phyloP scores from a whole-genome alignment of 2,329 filamentous ascomycete species.

The Ophiosphaerella herpotricha region DNA sequence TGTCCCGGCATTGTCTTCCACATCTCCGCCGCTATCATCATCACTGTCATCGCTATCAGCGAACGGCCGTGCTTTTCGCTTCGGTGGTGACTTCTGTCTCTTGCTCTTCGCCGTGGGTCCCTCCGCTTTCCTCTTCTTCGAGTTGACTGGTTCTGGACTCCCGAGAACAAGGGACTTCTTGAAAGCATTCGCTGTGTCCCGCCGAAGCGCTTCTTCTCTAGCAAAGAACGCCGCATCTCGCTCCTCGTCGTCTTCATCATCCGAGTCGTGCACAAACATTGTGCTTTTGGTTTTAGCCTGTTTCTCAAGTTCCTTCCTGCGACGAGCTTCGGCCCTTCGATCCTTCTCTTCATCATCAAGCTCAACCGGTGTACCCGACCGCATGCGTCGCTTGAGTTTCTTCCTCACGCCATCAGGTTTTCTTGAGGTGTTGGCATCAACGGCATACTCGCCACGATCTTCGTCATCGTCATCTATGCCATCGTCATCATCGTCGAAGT shows the following conservation, averaged over 20 bases:
- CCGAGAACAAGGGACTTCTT: slow-evolving; percentile 51
- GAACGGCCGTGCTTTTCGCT: slow-evolving; percentile 32
- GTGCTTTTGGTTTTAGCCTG: slow-evolving; percentile 81
- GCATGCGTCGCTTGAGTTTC: slow-evolving; percentile 62
- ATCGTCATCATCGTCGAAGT: slow-evolving; percentile 73
- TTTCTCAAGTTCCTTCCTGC: slow-evolving; percentile 75
- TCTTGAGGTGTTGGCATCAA: slow-evolving; percentile 67
- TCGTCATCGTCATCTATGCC: slow-evolving; percentile 62
- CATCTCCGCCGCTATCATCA: slow-evolving; percentile 27
- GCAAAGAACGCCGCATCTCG: slow-evolving; percentile 76
- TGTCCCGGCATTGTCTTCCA: slow-evolving; percentile 19
- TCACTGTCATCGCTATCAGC: slow-evolving; percentile 38
- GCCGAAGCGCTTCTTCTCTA: slow-evolving; percentile 69
- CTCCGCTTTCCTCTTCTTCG: slow-evolving; percentile 44
- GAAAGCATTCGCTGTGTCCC: slow-evolving; percentile 58
- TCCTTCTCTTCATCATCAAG: slow-evolving; percentile 65
- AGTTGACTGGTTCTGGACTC: slow-evolving; percentile 37
- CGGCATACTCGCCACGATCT: slow-evolving; percentile 66
- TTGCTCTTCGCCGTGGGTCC: slow-evolving; percentile 27
- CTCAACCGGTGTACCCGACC: slow-evolving; percentile 59
- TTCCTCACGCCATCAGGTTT: slow-evolving; percentile 59
- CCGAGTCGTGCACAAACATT: slow-evolving; percentile 78
- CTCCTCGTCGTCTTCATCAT: slow-evolving; percentile 88
- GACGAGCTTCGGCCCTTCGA: slow-evolving; percentile 64
- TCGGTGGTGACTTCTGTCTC: slow-evolving; percentile 39